Evolutionary conservation across 108 stramenopile genomes (phyloP).

Genomic region (Pseudonitzschia delicatissima): DNA sequence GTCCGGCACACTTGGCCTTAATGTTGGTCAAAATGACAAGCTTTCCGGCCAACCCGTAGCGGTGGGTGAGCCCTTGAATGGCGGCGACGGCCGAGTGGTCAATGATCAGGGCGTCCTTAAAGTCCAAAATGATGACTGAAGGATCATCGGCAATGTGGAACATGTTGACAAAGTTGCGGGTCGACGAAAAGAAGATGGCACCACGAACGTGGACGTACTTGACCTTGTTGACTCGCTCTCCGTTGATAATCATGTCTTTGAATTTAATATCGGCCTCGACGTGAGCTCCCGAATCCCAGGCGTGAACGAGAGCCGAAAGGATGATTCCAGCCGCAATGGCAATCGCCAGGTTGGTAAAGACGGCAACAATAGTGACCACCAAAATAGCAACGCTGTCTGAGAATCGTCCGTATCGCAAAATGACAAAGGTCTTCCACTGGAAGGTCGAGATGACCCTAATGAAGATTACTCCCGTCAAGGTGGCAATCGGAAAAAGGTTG

Average conservation of each 20-base stretch:
- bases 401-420: slow-evolving; percentile 43
- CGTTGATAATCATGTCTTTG: slow-evolving; percentile 41
- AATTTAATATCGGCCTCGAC: slow-evolving; percentile 40
- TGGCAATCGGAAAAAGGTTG: slow-evolving; percentile 43
- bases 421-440: slow-evolving; percentile 55
- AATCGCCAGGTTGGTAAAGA: slow-evolving; percentile 55
- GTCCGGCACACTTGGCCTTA: slow-evolving; percentile 23
- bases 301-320: slow-evolving; percentile 42
- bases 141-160: slow-evolving; percentile 38
- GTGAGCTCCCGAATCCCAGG: slow-evolving; percentile 49
- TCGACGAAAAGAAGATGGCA: slow-evolving; percentile 45
- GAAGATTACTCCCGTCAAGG: slow-evolving; percentile 57
- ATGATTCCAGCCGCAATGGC: slow-evolving; percentile 51
- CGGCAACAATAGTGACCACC: slow-evolving; percentile 45
- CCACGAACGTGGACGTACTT: slow-evolving; percentile 49
- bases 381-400: slow-evolving; percentile 46
- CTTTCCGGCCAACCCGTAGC: slow-evolving; percentile 39
- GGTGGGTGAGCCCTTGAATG: slow-evolving; percentile 45
- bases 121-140: slow-evolving; percentile 31
- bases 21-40: slow-evolving; percentile 35
- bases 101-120: slow-evolving; percentile 46
- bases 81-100: slow-evolving; percentile 56
- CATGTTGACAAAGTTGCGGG: slow-evolving; percentile 47
- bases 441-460: slow-evolving; percentile 58
- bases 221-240: slow-evolving; percentile 19